These are phyloP conservation scores for Microsporum audouinii DNA, from an alignment of 2,329 filamentous ascomycete species.

Conservation along the genomic window DNA sequence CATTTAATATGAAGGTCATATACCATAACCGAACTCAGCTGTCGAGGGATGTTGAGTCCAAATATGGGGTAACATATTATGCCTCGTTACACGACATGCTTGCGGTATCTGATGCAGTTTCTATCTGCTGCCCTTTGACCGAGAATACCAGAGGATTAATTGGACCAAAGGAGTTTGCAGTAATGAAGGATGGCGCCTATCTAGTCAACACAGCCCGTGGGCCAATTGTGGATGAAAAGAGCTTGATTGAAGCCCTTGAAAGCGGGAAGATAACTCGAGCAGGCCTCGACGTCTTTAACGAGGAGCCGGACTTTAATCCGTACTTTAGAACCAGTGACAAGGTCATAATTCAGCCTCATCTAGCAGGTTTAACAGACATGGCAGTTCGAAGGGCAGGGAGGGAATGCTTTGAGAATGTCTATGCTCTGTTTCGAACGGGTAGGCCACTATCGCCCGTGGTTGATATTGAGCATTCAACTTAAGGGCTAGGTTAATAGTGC, in stretches of 20 bases:
- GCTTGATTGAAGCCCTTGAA: slow-evolving; percentile 39
- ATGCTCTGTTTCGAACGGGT: slow-evolving; percentile 30
- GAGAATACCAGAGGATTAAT: slow-evolving; percentile 33
- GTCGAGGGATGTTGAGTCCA: slow-evolving; percentile 24
- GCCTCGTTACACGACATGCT: slow-evolving; percentile 32
- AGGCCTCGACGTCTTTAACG: slow-evolving; percentile 39
- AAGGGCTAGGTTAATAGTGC: not conserved
- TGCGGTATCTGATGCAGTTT: slow-evolving; percentile 32
- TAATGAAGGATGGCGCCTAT: slow-evolving; percentile 40
- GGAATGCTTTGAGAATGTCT: slow-evolving; percentile 39
- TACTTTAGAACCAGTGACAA: slow-evolving; percentile 34
- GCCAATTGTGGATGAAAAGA: slow-evolving; percentile 39
- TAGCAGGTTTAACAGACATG: slow-evolving; percentile 35
- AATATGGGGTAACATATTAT: slow-evolving; percentile 29
- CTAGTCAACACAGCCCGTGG: slow-evolving; percentile 45
- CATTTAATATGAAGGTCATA: slow-evolving; percentile 35
- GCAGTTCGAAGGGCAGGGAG: slow-evolving; percentile 34
- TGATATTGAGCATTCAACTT: not conserved
- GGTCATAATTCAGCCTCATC: slow-evolving; percentile 36
- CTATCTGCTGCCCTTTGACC: slow-evolving; percentile 39
- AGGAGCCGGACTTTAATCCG: slow-evolving; percentile 35
- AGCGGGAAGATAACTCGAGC: slow-evolving; percentile 37
- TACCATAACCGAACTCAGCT: slow-evolving; percentile 36
- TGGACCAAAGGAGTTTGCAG: slow-evolving; percentile 29
- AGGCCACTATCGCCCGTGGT: slow-evolving; percentile 31